Conservation (phyloP, 2,329 filamentous ascomycete species). For the Fusarium tuaranense region DNA sequence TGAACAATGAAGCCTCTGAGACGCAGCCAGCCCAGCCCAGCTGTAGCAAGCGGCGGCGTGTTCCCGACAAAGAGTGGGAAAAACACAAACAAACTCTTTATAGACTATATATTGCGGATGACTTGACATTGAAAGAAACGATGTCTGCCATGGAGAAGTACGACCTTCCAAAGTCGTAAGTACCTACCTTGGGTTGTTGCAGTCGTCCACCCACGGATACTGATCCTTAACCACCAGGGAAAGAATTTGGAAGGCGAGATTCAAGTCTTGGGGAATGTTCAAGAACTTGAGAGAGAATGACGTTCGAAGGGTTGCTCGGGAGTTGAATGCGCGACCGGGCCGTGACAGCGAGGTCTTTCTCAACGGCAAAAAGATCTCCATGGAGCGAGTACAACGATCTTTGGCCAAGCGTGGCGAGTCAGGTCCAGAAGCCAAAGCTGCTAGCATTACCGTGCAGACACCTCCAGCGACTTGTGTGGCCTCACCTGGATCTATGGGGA, state of each 20-base stretch:
- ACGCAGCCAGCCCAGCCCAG: background rate
- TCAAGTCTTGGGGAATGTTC: background rate
- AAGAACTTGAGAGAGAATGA: background rate
- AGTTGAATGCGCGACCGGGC: background rate
- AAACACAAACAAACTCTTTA: background rate
- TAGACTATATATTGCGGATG: background rate
- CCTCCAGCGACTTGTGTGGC: too few relatives aligned
- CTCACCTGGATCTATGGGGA: too few relatives aligned
- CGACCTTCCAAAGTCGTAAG: background rate
- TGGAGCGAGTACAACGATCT: background rate
- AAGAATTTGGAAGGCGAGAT: background rate
- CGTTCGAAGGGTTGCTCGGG: background rate
- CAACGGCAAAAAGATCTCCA: too few relatives aligned
- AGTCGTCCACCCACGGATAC: too few relatives aligned
- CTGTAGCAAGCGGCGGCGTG: background rate
- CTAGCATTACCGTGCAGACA: too few relatives aligned
- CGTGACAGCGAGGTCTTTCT: background rate
- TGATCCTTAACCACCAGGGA: too few relatives aligned
- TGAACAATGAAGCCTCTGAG: background rate
- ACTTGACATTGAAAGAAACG: background rate
- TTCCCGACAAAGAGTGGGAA: background rate
- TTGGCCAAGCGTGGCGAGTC: background rate
- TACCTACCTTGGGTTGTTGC: too few relatives aligned
- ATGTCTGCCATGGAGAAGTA: background rate
- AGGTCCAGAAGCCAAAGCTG: too few relatives aligned